These are phyloP conservation scores for Clarireedia sp. DNA, from an alignment of 2,329 filamentous ascomycete species.

Conservation along the genomic window DNA sequence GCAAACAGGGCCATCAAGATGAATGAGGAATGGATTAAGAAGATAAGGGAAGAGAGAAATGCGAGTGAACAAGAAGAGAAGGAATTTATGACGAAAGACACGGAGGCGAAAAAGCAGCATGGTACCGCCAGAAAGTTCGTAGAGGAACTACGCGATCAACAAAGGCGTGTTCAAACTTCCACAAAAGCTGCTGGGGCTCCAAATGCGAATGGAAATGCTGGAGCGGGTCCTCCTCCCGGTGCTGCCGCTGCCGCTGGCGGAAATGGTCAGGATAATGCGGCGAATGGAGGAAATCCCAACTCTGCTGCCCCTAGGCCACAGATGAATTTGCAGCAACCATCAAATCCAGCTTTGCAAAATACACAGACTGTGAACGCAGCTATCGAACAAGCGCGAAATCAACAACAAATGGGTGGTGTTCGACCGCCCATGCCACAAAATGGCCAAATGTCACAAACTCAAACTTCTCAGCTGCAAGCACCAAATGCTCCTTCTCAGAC, in stretches of 20 bases:
- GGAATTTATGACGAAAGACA: constrained; percentile 37
- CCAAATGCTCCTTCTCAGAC: constrained; percentile 17
- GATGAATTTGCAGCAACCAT: constrained; percentile 23
- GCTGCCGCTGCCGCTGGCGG: too few species aligned
- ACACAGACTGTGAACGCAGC: constrained; percentile 30
- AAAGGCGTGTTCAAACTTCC: constrained; percentile 21
- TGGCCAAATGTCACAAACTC: constrained; percentile 10
- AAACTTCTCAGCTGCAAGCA: constrained; percentile 13
- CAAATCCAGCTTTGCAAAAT: constrained; percentile 25
- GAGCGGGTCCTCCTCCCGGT: neutral
- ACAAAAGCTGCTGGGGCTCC: constrained; percentile 11
- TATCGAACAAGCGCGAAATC: constrained; percentile 29
- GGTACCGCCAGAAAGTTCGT: constrained; percentile 42
- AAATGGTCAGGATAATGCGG: too few species aligned
- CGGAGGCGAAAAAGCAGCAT: constrained; percentile 38
- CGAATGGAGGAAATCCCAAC: constrained; percentile 6
- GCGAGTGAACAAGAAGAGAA: constrained; percentile 41
- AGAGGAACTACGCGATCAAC: constrained; percentile 37
- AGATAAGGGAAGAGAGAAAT: constrained; percentile 37
- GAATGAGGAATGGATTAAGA: constrained; percentile 37
- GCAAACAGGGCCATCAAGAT: constrained; percentile 34
- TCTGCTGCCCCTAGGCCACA: constrained; percentile 23
- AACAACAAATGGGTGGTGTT: constrained; percentile 27
- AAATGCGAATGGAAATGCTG: neutral
- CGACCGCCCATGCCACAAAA: constrained; percentile 23